Evolutionary conservation across 1,139 yeast genomes (phyloP).

Genomic region (Zygosaccharomyces pseudobailii): DNA sequence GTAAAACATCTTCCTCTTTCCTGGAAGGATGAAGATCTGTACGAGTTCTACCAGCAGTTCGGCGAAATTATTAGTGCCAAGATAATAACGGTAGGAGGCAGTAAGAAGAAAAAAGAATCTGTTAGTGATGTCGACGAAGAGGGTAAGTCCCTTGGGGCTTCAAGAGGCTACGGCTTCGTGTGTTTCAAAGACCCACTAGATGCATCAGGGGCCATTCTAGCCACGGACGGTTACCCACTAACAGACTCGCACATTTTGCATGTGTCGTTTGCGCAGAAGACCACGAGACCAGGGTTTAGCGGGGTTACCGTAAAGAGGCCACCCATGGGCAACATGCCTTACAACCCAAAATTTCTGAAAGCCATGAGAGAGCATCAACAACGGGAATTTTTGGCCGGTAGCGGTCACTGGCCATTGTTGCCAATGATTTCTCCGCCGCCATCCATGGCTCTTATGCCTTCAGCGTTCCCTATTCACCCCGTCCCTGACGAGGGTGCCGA

Average conservation of each 20-base stretch:
- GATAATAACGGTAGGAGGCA: constrained; percentile 42
- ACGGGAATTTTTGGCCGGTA: not conserved
- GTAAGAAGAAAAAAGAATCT: constrained; percentile 16
- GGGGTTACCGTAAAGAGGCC: constrained; percentile 3
- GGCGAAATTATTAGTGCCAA: constrained; percentile 46
- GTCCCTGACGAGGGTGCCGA: not conserved
- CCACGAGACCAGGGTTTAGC: constrained; percentile 15
- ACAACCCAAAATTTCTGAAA: constrained; percentile 18
- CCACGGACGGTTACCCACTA: constrained; percentile 38
- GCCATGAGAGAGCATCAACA: constrained; percentile 15
- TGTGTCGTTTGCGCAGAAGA: constrained; percentile 34
- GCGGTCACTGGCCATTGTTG: not conserved
- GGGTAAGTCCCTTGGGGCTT: constrained; percentile 24
- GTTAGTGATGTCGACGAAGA: not conserved
- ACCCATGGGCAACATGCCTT: constrained; percentile 5
- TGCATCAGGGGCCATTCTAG: constrained; percentile 44
- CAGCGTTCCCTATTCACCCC: not conserved
- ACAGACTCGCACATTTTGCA: constrained; percentile 22
- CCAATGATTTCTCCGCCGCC: not conserved
- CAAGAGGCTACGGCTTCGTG: constrained; percentile 50
- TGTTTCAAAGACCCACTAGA: constrained; percentile 44
- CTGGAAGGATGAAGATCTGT: constrained; percentile 31
- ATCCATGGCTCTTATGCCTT: not conserved
- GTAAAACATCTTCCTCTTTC: constrained; percentile 32
- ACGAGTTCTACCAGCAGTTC: constrained; percentile 33